phyloP scores from a whole-genome alignment of 2,329 filamentous ascomycete genomes.

The Trichophyton rubrum region DNA sequence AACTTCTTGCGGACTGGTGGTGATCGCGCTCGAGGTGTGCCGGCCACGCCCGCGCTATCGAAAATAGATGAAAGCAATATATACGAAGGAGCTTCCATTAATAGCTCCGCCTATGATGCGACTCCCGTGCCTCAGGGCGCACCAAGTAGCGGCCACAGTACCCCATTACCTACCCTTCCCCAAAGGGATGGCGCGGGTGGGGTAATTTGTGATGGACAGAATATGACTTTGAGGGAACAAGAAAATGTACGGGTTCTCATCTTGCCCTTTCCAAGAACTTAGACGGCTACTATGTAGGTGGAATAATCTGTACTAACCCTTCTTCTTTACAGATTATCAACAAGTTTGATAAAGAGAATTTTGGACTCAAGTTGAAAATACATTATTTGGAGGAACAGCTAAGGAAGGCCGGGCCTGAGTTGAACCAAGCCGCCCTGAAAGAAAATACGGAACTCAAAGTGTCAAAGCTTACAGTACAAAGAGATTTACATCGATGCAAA shows the following conservation, averaged over 20 bases:
- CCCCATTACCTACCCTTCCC: constrained; percentile 60
- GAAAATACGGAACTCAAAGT: constrained; percentile 97
- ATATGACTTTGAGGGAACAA: constrained; percentile 84
- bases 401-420: constrained; percentile 74
- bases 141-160: constrained; percentile 70
- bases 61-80: constrained; percentile 57
- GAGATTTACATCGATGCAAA: constrained; percentile 73
- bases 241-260: constrained; percentile 43
- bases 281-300: not conserved
- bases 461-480: constrained; percentile 76
- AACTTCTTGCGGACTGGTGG: constrained; percentile 44
- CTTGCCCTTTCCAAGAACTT: not conserved
- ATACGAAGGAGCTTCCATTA: constrained; percentile 51
- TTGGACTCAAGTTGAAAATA: constrained; percentile 90
- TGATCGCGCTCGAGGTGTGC: constrained; percentile 40
- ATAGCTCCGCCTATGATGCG: constrained; percentile 47
- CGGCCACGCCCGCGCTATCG: constrained; percentile 63
- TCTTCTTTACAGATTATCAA: constrained; percentile 52
- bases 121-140: constrained; percentile 66
- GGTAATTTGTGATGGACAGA: constrained; percentile 63
- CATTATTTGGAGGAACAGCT: constrained; percentile 90
- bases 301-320: not conserved
- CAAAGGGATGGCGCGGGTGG: constrained; percentile 52
- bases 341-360: constrained; percentile 96
- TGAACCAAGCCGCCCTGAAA: constrained; percentile 75